Conservation (phyloP, 73 alveolate species). For the Paraurostyla sp. region DNA sequence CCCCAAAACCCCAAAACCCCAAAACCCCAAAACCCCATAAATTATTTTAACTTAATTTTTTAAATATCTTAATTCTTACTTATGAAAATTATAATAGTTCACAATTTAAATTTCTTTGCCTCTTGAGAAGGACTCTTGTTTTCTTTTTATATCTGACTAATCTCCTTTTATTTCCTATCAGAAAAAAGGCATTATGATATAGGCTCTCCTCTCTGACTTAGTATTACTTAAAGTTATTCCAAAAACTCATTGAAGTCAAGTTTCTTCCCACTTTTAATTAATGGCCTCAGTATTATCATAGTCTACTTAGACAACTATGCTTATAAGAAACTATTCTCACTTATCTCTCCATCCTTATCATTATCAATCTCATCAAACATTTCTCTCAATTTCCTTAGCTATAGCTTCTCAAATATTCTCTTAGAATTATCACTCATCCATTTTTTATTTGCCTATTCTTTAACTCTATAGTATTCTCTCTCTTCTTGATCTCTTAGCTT, state of each 20-base stretch:
- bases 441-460: constrained; percentile 22
- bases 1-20: no score
- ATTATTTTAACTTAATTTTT: no score
- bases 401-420: neutral
- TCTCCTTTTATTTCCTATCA: neutral
- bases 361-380: constrained; percentile 26
- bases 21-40: no score
- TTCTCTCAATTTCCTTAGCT: constrained; percentile 7
- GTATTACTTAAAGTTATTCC: constrained; percentile 14
- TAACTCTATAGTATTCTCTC: neutral
- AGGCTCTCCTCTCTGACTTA: constrained; percentile 20
- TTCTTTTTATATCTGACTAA: no score
- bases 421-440: neutral
- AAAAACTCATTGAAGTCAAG: constrained; percentile 33
- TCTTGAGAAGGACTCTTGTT: no score
- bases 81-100: no score
- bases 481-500: constrained; percentile 16
- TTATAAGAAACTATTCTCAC: constrained; percentile 27
- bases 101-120: no score
- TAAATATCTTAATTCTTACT: no score
- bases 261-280: neutral
- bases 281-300: neutral
- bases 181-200: neutral
- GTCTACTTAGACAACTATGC: constrained; percentile 2
- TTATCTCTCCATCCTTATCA: constrained; percentile 41